Conservation (phyloP, 2,329 filamentous ascomycete species). For the Emmonsia crescens region DNA sequence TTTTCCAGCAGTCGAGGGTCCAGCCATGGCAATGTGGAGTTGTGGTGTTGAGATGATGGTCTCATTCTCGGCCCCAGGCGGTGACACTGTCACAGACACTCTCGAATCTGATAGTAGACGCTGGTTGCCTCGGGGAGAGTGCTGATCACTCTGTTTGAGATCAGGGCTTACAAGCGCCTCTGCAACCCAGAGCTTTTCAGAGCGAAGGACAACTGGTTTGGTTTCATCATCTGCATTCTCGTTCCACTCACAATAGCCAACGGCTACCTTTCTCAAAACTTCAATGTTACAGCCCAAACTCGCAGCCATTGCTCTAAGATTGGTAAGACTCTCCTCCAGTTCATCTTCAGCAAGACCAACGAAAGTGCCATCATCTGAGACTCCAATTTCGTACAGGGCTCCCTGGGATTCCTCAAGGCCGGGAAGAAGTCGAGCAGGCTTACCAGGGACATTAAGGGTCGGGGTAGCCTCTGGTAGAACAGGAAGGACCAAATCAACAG, state of each 20-base stretch:
- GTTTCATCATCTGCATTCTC: conserved; percentile 22
- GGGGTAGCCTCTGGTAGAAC: conserved; percentile 55
- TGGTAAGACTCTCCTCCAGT: conserved; percentile 79
- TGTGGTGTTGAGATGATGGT: conserved; percentile 28
- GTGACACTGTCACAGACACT: background rate
- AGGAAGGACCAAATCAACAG: conserved; percentile 63
- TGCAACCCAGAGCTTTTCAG: conserved; percentile 66
- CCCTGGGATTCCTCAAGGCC: conserved; percentile 88
- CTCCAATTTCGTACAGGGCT: conserved; percentile 90
- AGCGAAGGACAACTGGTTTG: conserved; percentile 14
- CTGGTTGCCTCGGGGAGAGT: background rate
- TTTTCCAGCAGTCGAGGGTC: conserved; percentile 84
- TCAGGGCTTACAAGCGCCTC: conserved; percentile 81
- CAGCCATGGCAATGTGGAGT: conserved; percentile 71
- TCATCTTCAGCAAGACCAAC: conserved; percentile 83
- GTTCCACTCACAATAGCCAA: conserved; percentile 64
- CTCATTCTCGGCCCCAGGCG: conserved; percentile 9
- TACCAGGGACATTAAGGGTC: conserved; percentile 46
- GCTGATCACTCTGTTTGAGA: conserved; percentile 30
- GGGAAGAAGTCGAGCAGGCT: conserved; percentile 48
- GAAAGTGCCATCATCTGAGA: conserved; percentile 86
- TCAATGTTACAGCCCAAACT: conserved; percentile 80
- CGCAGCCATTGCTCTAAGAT: conserved; percentile 79
- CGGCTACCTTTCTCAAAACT: conserved; percentile 67
- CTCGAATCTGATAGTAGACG: background rate